Percentiles rank a stretch among this genome's conserved stretches.
Conservation (phyloP, 2,329 filamentous ascomycete genomes). For the Xylariaceae sp. region DNA sequence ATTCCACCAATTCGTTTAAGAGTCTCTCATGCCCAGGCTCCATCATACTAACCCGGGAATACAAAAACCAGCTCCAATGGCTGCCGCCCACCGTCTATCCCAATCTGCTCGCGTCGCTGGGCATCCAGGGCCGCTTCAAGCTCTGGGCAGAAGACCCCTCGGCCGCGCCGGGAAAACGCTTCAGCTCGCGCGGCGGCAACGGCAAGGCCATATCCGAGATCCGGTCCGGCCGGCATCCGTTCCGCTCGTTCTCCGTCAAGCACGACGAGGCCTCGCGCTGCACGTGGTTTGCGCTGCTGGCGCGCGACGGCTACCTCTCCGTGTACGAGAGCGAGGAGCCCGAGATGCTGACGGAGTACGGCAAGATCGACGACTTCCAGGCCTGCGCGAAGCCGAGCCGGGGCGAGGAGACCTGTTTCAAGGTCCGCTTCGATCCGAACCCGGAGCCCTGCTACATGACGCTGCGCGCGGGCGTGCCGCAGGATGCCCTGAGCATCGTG, state of each 20-base stretch:
- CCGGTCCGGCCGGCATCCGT: conserved; percentile 57
- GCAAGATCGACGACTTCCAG: conserved; percentile 67
- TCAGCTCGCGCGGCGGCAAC: conserved; percentile 55
- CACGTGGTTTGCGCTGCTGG: conserved; percentile 79
- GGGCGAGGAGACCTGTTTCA: conserved; percentile 83
- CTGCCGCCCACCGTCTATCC: conserved; percentile 83
- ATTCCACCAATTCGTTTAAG: conserved; percentile 14
- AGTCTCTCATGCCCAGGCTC: neutral
- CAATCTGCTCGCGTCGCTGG: conserved; percentile 79
- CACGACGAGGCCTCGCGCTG: conserved; percentile 72
- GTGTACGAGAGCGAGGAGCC: conserved; percentile 83
- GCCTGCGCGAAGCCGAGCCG: conserved; percentile 66
- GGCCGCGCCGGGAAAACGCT: conserved; percentile 73
- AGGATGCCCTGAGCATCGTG: conserved; percentile 72
- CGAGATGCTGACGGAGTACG: conserved; percentile 73
- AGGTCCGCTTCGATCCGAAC: conserved; percentile 83
- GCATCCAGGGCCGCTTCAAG: conserved; percentile 83
- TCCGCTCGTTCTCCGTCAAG: conserved; percentile 80
- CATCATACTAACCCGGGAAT: conserved; percentile 18
- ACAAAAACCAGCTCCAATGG: conserved; percentile 69
- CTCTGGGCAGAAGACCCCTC: conserved; percentile 89
- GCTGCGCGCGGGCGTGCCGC: conserved; percentile 72
- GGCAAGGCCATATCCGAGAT: conserved; percentile 51
- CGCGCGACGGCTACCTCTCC: conserved; percentile 71
- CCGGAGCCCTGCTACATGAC: conserved; percentile 73